Evolutionary conservation across 345 rosid genomes (phyloP), one percentile per base, ranked within the genome.

Genomic region (Tarenaya hassleriana): DNA sequence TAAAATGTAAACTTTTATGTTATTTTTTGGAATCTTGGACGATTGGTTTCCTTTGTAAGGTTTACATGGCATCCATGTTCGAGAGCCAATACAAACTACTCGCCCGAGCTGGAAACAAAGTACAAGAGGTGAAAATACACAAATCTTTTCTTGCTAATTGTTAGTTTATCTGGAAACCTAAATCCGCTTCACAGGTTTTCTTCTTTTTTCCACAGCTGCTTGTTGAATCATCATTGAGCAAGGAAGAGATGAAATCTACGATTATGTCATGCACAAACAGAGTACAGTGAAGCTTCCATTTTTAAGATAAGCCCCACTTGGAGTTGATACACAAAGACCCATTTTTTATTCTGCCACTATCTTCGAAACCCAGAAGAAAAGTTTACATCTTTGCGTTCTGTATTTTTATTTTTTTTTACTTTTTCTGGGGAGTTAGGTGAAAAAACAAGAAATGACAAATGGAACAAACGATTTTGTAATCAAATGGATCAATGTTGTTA

Each of bases 41-140:
- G 20, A 45, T 33, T 33, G 27, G 16, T 34, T 48, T n/a, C n/a
- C n/a, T 8, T 50, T 46, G 14, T 72, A 61, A 89, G 98, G 95
- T 88, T 32, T 92, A 92, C 60, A 92, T 92, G 98, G 86, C 98
- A 29, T 77, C 94, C 60, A 83, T 79, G 82, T 82, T 81, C 61
- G 91, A 82, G 56, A 81, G 85, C 47, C 80, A 88, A 41, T 88
- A 88, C 62, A 92, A 88, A 68, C 63, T 92, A 64, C 94, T 92
- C 43, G 98, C 96, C 65, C 83, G 96, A 68, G 67, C 95, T 37
- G 88, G 80, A 61, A 92, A 88, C 78, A 88, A 77, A 83, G 94
- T 85, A 45, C 96, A 85, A 50, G 98, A 92, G 96, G 98, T 88
- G 5, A 24, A 24, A 24, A 24, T 2, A 24, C 5, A 2, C 29